Evolutionary conservation across 1,284 basidiomycete species (phyloP), one percentile per base, ranked within the genome.

Genomic region (Coriolopsis trogii): DNA sequence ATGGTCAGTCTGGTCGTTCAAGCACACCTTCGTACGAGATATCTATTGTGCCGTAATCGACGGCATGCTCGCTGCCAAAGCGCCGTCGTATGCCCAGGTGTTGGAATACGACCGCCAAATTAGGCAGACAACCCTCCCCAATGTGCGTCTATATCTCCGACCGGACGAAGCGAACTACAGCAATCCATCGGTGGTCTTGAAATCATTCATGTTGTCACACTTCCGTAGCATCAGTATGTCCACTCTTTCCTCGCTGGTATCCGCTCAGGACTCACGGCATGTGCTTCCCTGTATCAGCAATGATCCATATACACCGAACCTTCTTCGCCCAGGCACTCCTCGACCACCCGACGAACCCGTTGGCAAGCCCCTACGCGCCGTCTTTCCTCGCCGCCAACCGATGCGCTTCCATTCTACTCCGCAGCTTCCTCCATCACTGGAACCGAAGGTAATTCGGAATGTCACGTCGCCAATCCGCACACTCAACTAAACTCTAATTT

Each of bases 301-400:
- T 73, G 53, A 58, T 73, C 16, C 68, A 65, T 49, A 66, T 73
- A 6, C 72, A 74, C 54, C 66, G 73, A 28, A 70, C 69, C 6
- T 73, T 67, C 63, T 75, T 75, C 54, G 69, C 73, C 6, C 69
- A 73, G 44, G 73, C 73, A 6, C 56, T 75, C 0, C 63, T 70
- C 8, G 72, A 75, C 41, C 58, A 73, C 40, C 73, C 73, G 4
- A 62, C 55, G 12, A 72, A 73, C 48, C 72, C 73, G 2, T 61
- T 74, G 13, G 62, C 70, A 21, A 72, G 71, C 49, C 70, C 65
- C 4, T 75, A 73, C 46, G 70, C 73, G 1, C 73, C 71, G 5
- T 74, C 73, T 4, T 73, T 74, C 63, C 63, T 75, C 4, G 68
- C 72, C 6, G 69, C 71, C 30, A 73, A 72, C 52, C 64, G 70